Evolutionary conservation across 1,284 basidiomycete genomes (phyloP), one percentile per base, ranked within the genome.

Genomic region (Malassezia obtusa): DNA sequence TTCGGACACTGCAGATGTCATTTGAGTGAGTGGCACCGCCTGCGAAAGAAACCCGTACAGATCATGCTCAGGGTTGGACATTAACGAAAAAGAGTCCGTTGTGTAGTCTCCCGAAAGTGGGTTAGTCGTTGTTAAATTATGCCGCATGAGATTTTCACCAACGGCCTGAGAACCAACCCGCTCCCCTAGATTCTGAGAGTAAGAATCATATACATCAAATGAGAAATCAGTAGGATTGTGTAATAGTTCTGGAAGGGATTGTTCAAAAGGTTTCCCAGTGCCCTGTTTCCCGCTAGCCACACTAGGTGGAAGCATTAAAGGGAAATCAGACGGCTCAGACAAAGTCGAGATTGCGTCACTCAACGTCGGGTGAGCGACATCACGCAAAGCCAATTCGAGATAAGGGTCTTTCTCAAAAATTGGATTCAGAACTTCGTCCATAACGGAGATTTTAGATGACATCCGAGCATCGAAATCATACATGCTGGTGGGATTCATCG

Each of bases 401-500:
- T 15, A 30, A n/a, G 38, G 36, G 19, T 53, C 45, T 17, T 47
- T 36, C 14, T 46, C 51, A 8, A 48, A 22, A 22, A 53, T 25
- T 9, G 51, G 45, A 17, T 48, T 43, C 37, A 53, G 24, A n/a
- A 43, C 46, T 15, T 53, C 51, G 19, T 53, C 51, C 6, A 35
- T 32, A 5, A 41, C 30, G 11, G 4, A 25, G n/a, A 43, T 31
- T 28, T 48, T 53, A 7, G 51, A 47, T 11, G 21, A 4, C 19
- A 47, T 26, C 7, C 38, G 24, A 22, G 46, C 51, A 30, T 53
- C 45, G 32, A 47, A 53, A 14, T 48, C 37, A 17, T 40, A 52
- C 2, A 47, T 19, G 4, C 24, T 38, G 26, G 31, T 26, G 31
- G 32, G 17, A 12, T 11, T 28, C 17, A 45, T 45, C 9, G 43